Percentiles rank a stretch among this genome's conserved stretches.
phyloP scores from a whole-genome alignment of 768 basidiomycete species.

The Amanita subjunquillea region DNA sequence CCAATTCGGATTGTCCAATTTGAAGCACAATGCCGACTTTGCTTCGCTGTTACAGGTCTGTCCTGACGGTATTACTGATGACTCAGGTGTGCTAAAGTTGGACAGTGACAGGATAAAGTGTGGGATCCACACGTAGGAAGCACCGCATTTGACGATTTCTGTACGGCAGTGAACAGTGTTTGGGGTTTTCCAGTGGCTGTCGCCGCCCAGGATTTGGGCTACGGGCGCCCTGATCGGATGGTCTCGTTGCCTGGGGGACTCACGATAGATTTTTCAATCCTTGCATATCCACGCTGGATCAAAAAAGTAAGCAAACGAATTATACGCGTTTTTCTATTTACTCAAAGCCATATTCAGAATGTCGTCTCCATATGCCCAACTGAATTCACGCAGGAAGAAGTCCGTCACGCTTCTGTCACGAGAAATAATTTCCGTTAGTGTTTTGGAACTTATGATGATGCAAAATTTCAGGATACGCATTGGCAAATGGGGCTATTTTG shows the following conservation, averaged over 20 bases:
- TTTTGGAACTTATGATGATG: constrained; percentile 75
- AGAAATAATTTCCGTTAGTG: constrained; percentile 35
- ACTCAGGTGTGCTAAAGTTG: constrained; percentile 2
- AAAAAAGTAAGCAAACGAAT: constrained; percentile 37
- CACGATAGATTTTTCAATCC: constrained; percentile 46
- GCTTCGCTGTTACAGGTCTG: constrained; percentile 55
- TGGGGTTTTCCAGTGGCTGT: constrained; percentile 12
- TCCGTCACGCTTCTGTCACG: constrained; percentile 9
- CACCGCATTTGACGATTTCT: constrained; percentile 60
- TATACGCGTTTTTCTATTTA: neutral
- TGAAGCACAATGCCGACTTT: constrained; percentile 74
- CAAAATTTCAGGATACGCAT: constrained; percentile 50
- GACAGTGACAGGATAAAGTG: constrained; percentile 79
- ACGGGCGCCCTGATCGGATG: constrained; percentile 38
- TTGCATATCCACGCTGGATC: constrained; percentile 74
- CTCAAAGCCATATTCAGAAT: constrained; percentile 23
- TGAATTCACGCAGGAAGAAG: constrained; percentile 24
- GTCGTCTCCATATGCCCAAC: constrained; percentile 48
- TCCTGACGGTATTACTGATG: neutral
- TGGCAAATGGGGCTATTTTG: constrained; percentile 98
- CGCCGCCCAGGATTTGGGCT: constrained; percentile 22
- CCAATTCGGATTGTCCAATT: constrained; percentile 62
- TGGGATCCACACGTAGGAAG: constrained; percentile 75
- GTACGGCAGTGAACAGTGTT: constrained; percentile 31
- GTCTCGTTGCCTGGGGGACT: constrained; percentile 35